phyloP scores from a whole-genome alignment of 2,329 filamentous ascomycete genomes.

The Colletotrichum tamarilloi region DNA sequence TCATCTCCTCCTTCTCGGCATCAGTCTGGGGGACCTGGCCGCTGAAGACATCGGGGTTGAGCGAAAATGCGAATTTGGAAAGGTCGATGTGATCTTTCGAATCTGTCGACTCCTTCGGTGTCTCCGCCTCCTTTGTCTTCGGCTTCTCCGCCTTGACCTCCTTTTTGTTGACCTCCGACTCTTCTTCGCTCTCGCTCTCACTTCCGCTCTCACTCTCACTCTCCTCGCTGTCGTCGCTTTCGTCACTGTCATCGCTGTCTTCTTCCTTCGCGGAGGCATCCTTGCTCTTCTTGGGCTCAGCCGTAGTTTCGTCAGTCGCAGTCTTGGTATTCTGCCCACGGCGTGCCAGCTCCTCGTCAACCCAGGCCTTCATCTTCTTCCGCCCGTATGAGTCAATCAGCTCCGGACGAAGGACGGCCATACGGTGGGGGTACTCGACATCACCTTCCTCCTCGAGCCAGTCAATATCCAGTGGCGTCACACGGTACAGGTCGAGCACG shows the following conservation, averaged over 20 bases:
- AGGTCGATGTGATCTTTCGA: conserved; percentile 81
- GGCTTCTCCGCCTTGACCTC: conserved; percentile 38
- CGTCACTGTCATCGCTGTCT: conserved; percentile 42
- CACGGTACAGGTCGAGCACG: conserved; percentile 94
- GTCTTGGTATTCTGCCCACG: conserved; percentile 59
- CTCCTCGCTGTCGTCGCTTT: conserved; percentile 39
- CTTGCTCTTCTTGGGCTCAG: conserved; percentile 44
- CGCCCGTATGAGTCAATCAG: conserved; percentile 89
- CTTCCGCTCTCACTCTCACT: conserved; percentile 46
- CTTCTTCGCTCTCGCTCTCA: conserved; percentile 50
- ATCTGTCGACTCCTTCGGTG: conserved; percentile 13
- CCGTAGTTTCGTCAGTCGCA: conserved; percentile 43
- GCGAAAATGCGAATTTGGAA: conserved; percentile 84
- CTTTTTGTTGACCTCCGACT: conserved; percentile 47
- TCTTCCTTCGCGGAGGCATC: conserved; percentile 34
- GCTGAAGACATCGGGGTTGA: conserved; percentile 97
- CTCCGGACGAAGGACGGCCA: conserved; percentile 93
- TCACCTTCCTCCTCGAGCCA: conserved; percentile 84
- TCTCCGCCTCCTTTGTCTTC: conserved; percentile 48
- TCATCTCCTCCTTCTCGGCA: conserved; percentile 86
- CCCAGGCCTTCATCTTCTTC: conserved; percentile 88
- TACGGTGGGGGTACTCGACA: conserved; percentile 86
- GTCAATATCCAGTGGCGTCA: conserved; percentile 88
- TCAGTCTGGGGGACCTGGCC: conserved; percentile 91
- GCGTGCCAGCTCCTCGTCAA: conserved; percentile 80